Evolutionary conservation across 2,329 filamentous ascomycete species (phyloP), one percentile per base, ranked within the genome.

Genomic region (Aureobasidium melanogenum): DNA sequence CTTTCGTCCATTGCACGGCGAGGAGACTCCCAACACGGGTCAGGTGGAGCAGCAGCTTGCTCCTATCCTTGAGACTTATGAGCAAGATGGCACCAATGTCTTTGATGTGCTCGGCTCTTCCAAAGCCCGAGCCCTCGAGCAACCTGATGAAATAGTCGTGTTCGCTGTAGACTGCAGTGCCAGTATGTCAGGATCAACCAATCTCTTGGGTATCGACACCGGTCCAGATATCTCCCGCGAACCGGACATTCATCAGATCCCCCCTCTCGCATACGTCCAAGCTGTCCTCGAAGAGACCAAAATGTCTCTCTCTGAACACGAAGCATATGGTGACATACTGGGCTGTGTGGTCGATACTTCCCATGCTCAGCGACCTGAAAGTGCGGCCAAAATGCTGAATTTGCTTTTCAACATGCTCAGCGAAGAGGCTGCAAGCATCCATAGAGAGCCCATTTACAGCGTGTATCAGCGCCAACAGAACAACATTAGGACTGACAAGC

Each of bases 1-100:
- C 34, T 75, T 74, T 48, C 66, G 71, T 7, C 73, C 74, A 0
- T 64, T 64, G 17, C 66, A 66, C 4, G 67, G 68, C 17, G 69
- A 71, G 55, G 67, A 71, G 32, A 67, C 64, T 8, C 68, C 74
- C 3, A 71, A 76, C 48, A 63, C 69, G 1, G 67, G 70, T 3
- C 68, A 73, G n/a, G 64, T 75, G 17, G 70, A 71, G 19, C 72
- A 74, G 60, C 50, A 69, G 2, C 65, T 75, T 7, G 68, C 69
- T 3, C 72, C 71, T 0, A 72, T 75, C 17, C 64, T 75, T 10
- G 50, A 66, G 32, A 51, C 26, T 1, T 70, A 73, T 5, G 68
- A 69, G 9, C 60, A 63, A 19, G 70, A 75, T 55, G 73, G 72
- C 0, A 73, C 71, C 5, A 62, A 67, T 17, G 67, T 72, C 3